Percentiles rank a stretch among this genome's conserved stretches.
phyloP scores from a whole-genome alignment of 768 basidiomycete species.

The Lentinula detonsa region DNA sequence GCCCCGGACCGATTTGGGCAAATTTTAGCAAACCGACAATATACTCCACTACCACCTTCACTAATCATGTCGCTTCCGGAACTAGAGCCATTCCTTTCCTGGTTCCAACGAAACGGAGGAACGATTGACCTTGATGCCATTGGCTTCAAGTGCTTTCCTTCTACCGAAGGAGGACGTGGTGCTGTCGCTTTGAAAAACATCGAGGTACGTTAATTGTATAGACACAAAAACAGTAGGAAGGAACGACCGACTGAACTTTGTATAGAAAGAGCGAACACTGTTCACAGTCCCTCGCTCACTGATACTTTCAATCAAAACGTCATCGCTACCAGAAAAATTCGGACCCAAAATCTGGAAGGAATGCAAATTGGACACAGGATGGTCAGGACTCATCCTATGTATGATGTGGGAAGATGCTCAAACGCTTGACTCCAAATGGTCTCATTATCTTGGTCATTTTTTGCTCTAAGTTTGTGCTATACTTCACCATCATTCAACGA shows the following conservation, averaged over 20 bases:
- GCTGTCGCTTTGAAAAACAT: constrained; percentile 71
- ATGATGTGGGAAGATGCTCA: constrained; percentile 93
- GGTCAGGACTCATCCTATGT: constrained; percentile 84
- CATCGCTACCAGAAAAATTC: constrained; percentile 53
- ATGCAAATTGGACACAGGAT: constrained; percentile 58
- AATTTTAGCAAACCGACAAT: too few species aligned
- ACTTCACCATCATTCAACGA: background rate
- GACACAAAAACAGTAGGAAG: too few species aligned
- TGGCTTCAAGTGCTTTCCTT: constrained; percentile 38
- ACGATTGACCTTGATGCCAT: constrained; percentile 39
- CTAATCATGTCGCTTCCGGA: background rate
- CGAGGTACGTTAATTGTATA: constrained; percentile 36
- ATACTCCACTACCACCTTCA: too few species aligned
- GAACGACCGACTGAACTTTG: background rate
- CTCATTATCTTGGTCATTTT: constrained; percentile 60
- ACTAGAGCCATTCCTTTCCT: constrained; percentile 33
- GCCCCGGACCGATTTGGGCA: too few species aligned
- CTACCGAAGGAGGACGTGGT: constrained; percentile 62
- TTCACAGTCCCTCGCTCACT: constrained; percentile 79
- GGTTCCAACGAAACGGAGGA: constrained; percentile 54
- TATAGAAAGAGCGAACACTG: constrained; percentile 65
- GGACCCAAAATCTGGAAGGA: constrained; percentile 61
- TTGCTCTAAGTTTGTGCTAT: background rate
- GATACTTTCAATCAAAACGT: constrained; percentile 77
- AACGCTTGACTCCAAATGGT: constrained; percentile 60